These are phyloP conservation scores for Tetracladium maxilliforme DNA, from an alignment of 2,329 filamentous ascomycete species.

Conservation along the genomic window DNA sequence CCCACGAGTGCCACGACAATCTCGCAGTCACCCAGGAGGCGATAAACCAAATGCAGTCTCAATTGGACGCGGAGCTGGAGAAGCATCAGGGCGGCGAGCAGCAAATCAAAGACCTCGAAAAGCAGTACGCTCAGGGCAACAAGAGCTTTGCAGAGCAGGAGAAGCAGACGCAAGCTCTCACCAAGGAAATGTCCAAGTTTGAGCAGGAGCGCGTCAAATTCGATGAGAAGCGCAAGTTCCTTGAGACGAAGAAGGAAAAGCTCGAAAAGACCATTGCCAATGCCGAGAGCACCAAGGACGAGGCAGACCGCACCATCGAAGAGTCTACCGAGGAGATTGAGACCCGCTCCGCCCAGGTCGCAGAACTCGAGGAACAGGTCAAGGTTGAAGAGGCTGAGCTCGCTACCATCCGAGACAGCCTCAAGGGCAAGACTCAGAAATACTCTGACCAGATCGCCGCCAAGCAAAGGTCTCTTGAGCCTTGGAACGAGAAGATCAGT, in stretches of 20 bases:
- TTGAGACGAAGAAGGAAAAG: conserved; percentile 84
- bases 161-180: conserved; percentile 62
- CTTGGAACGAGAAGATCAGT: conserved; percentile 95
- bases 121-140: conserved; percentile 65
- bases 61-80: conserved; percentile 75
- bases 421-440: conserved; percentile 92
- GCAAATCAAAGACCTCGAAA: conserved; percentile 79
- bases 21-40: conserved; percentile 79
- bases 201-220: conserved; percentile 97
- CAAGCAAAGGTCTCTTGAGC: conserved; percentile 89
- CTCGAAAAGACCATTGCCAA: conserved; percentile 75
- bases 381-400: conserved; percentile 71
- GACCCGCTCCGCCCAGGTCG: conserved; percentile 59
- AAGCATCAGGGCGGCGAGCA: conserved; percentile 85
- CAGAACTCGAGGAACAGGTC: conserved; percentile 61
- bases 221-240: conserved; percentile 93
- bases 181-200: conserved; percentile 81
- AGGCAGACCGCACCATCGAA: conserved; percentile 64
- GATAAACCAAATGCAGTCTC: conserved; percentile 75
- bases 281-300: conserved; percentile 58
- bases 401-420: conserved; percentile 62
- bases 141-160: conserved; percentile 76
- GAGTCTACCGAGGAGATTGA: conserved; percentile 69
- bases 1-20: conserved; percentile 79
- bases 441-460: conserved; percentile 84